A percentile compares a stretch with the other conserved stretches of the same genome.
Conservation (phyloP, 345 rosid genomes). For the Dovyalis caffra region DNA sequence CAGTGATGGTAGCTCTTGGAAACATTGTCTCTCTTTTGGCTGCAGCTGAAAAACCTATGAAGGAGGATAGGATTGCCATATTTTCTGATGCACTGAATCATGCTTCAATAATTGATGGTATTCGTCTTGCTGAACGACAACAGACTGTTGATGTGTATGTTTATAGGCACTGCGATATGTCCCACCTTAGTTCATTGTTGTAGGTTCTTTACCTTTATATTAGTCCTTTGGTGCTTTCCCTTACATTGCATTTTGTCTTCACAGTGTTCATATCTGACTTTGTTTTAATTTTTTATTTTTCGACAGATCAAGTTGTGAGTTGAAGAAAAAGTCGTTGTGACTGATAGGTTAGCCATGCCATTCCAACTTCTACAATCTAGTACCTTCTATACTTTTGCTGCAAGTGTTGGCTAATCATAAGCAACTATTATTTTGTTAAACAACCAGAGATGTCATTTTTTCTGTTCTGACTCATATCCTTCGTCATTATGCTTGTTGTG, state of each 20-base stretch:
- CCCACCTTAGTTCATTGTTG: slow-evolving; percentile 69
- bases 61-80: slow-evolving; percentile 68
- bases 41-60: slow-evolving; percentile 36
- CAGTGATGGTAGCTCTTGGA: slow-evolving; percentile 88
- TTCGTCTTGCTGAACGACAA: slow-evolving; percentile 81
- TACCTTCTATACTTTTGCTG: slow-evolving; percentile 4
- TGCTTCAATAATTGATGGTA: slow-evolving; percentile 96
- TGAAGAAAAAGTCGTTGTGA: slow-evolving; percentile 87
- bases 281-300: slow-evolving; percentile 4
- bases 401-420: background rate
- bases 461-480: too few species aligned
- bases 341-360: slow-evolving; percentile 74
- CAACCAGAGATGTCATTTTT: background rate
- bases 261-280: slow-evolving; percentile 18
- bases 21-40: slow-evolving; percentile 68
- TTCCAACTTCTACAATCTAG: slow-evolving; percentile 8
- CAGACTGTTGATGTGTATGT: slow-evolving; percentile 55
- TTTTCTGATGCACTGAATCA: slow-evolving; percentile 94
- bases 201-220: slow-evolving; percentile 41
- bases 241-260: slow-evolving; percentile 1
- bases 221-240: background rate
- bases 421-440: background rate
- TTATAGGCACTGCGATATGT: slow-evolving; percentile 81
- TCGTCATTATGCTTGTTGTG: background rate
- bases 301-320: slow-evolving; percentile 64